Conservation (phyloP, 352 stramenopile species). For the Phytophthora chlamydospora region DNA sequence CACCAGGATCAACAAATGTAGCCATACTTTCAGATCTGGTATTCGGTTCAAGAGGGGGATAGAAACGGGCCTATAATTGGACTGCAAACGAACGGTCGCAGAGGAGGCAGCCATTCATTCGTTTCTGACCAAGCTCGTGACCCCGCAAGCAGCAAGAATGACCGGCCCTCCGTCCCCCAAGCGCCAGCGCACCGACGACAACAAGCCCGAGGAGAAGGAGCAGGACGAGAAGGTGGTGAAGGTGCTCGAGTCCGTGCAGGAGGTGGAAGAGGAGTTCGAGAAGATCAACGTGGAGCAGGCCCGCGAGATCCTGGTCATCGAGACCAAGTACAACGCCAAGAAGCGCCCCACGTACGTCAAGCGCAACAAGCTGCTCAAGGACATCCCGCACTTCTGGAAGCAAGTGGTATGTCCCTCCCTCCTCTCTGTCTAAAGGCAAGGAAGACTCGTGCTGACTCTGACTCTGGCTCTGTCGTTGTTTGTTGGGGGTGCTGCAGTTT, state of each 20-base stretch:
- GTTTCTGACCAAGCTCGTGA: background rate
- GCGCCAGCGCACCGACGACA: conserved; percentile 76
- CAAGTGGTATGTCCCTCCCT: conserved; percentile 54
- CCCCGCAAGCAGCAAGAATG: conserved; percentile 33
- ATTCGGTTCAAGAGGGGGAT: conserved; percentile 23
- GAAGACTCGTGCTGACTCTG: conserved; percentile 3
- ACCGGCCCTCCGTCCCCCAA: conserved; percentile 67
- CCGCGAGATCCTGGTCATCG: conserved; percentile 71
- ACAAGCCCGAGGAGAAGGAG: conserved; percentile 35
- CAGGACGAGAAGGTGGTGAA: conserved; percentile 53
- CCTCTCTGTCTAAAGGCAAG: background rate
- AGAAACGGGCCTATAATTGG: conserved; percentile 5
- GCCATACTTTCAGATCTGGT: conserved; percentile 20
- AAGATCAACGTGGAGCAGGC: conserved; percentile 66
- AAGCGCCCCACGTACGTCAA: conserved; percentile 75
- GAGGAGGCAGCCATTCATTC: conserved; percentile 31
- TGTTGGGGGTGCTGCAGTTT: conserved; percentile 49
- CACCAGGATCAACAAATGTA: conserved; percentile 9
- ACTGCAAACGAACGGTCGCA: conserved; percentile 15
- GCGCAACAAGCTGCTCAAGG: conserved; percentile 62
- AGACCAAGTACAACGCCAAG: conserved; percentile 77
- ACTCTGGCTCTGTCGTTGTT: background rate
- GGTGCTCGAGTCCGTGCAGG: conserved; percentile 53
- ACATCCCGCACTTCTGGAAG: conserved; percentile 84
- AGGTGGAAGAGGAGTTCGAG: conserved; percentile 71